Base-by-base conservation (phyloP, 129 eudicot species). In the Heracleum sosnowskyi region DNA sequence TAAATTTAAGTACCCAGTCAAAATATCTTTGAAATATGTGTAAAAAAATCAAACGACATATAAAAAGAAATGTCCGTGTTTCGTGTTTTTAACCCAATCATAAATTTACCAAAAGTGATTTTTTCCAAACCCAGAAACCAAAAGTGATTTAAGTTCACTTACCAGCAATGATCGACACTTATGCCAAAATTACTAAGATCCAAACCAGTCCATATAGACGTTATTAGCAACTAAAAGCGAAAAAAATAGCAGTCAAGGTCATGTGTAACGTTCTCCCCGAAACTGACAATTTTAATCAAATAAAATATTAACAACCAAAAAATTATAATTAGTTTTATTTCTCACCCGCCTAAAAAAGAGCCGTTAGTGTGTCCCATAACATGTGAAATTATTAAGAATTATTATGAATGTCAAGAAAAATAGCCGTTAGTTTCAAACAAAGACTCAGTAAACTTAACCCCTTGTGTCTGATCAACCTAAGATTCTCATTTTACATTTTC, bases 381-480 rank as follows among this genome's bases (percentile, higher is more conserved):
- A 34, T 51, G 41, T 76, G 63, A 47, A 16, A 7, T 51, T 53
- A 51, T 6, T 29, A 62, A 77, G 11, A 57, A 39, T 70, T 51
- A 69, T 36, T 16, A 69, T 36, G 33, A 70, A 4, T 1, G n/a
- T n/a, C 18, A 28, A 77, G 77, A 31, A 60, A 84, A 84, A 55
- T 84, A 81, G 84, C 87, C 87, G 87, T 84, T 84, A 46, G 69
- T 45, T 26, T 77, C 79, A 75, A 73, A 77, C 75, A 73, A 70
- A 73, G 62, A 76, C 79, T 79, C 26, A 74, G 17, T 40, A 83
- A 78, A 9, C 77, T 64, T 28, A 3, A 62, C 37, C 47, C 5
- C 45, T 10, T 3, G 0, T 69, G 44, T 17, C 31, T 37, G 7
- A 15, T 10, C 22, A 70, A 69, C 41, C 69, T 35, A 26, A 26